Percentiles rank a stretch among this genome's conserved stretches.
phyloP scores from a whole-genome alignment of 1,284 basidiomycete species.

The Ustilago nuda region DNA sequence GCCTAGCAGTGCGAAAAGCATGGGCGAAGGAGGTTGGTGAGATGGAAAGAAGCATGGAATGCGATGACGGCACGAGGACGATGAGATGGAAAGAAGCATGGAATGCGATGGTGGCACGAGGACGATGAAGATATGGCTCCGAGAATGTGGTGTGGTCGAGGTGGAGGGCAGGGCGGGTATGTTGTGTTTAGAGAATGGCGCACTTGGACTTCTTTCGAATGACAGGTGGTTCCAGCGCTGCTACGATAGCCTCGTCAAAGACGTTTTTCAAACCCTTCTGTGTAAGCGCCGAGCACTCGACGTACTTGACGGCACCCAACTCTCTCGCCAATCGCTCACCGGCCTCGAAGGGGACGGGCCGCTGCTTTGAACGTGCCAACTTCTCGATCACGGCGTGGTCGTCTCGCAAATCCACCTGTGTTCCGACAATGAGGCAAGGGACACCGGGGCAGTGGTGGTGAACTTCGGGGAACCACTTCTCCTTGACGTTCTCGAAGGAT shows the following conservation, averaged over 20 bases:
- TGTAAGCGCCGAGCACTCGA: slow-evolving; percentile 98
- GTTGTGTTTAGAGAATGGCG: slow-evolving; percentile 79
- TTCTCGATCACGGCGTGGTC: slow-evolving; percentile 94
- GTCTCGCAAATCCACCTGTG: slow-evolving; percentile 96
- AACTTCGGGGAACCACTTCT: slow-evolving; percentile 99
- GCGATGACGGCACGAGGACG: not conserved
- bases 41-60: not conserved
- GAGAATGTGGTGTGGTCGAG: not conserved
- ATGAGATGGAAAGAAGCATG: not conserved
- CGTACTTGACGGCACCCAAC: slow-evolving; percentile 97
- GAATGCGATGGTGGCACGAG: slow-evolving; percentile 3
- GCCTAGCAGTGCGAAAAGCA: not conserved
- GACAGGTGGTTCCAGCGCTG: slow-evolving; percentile 95
- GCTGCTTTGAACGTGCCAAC: slow-evolving; percentile 93
- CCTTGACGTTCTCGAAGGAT: slow-evolving; percentile 99
- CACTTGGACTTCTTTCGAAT: slow-evolving; percentile 83
- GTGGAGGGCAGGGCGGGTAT: slow-evolving; percentile 14
- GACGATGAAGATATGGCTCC: slow-evolving; percentile 7
- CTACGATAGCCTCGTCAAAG: slow-evolving; percentile 99
- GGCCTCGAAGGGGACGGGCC: slow-evolving; percentile 86
- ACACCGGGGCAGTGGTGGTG: slow-evolving; percentile 99
- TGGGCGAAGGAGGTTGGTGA: not conserved
- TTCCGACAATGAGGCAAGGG: slow-evolving; percentile 98
- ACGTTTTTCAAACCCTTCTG: slow-evolving; percentile 99
- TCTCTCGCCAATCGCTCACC: slow-evolving; percentile 95